Base-by-base conservation (phyloP, 2,329 filamentous ascomycete genomes). In the Penicillium sclerotiorum region DNA sequence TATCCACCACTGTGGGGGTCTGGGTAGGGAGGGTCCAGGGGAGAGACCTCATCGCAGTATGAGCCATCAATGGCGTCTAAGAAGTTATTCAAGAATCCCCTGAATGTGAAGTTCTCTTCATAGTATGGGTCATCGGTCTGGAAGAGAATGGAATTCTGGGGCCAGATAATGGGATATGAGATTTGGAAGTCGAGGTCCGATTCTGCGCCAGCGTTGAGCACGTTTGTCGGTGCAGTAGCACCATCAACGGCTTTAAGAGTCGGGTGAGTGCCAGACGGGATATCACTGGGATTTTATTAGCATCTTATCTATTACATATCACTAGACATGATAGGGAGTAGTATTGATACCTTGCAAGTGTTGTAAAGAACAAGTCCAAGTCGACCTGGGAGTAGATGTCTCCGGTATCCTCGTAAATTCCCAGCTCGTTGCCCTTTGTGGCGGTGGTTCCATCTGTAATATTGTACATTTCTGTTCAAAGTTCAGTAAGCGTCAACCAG, bases 1-100 rank as follows among this genome's bases (percentile, higher is more conserved):
- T 76, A 77, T 13, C 73, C 74, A 9, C 64, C 68, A 0, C 62
- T 25, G 13, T 60, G 55, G 1, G 68, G 64, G 49, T 77, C 62
- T 0, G 74, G 76, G 55, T 77, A 77, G 0, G 61, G 47, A 4
- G 73, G 75, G 42, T 77, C 75, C n/a, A 74, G 55, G 15, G 58
- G 53, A 1, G 68, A 65, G 47, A 73, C 67, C n/a, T 69, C 67
- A n/a, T 64, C 70, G 63, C 77, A 79, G 60, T 79, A 79, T 11
- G 73, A 77, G 5, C 74, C 76, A 53, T 78, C 76, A 32, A 78
- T 70, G 6, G 75, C 74, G 53, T 78, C 74, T 20, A 78, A 63
- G 61, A 79, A 78, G 45, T 72, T 78, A 65, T 75, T 75, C 27
- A 77, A 56, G 52, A 77, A 72, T 1, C 72, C 72, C 38, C 53